Percentiles rank a stretch among this genome's conserved stretches.
Conservation (phyloP, 192 early-diverging fungal genomes). For the Backusella sp. region DNA sequence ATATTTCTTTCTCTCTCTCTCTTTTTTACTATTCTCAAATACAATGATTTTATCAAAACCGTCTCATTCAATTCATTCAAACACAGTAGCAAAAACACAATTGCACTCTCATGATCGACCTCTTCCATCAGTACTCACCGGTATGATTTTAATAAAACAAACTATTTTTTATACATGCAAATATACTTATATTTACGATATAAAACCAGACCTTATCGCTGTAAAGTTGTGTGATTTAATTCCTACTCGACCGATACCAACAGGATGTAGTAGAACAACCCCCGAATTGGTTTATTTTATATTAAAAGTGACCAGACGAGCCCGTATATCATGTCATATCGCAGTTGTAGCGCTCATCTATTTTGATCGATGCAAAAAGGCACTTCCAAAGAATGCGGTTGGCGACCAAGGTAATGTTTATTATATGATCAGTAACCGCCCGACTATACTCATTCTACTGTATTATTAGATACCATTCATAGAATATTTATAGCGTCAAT, state of each 20-base stretch:
- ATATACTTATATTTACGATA: not conserved
- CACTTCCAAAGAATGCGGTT: conserved; percentile 30
- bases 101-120: not conserved
- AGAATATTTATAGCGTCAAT: conserved; percentile 33
- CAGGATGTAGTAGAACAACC: conserved; percentile 16
- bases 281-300: conserved; percentile 41
- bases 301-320: conserved; percentile 28
- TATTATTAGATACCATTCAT: conserved; percentile 34
- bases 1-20: not conserved
- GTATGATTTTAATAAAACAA: not conserved
- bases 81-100: not conserved
- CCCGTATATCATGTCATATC: conserved; percentile 32
- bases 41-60: not conserved
- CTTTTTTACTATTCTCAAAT: not conserved
- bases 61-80: not conserved
- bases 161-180: too few species aligned
- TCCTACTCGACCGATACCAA: conserved; percentile 14
- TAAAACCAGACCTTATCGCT: conserved; percentile 22
- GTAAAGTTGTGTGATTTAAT: conserved; percentile 29
- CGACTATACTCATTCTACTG: not conserved
- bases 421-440: not conserved
- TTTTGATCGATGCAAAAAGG: conserved; percentile 29
- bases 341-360: conserved; percentile 38
- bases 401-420: conserved; percentile 36
- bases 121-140: conserved; percentile 15